phyloP scores from a whole-genome alignment of 1,284 basidiomycete species.

The Hypsizygus ulmarius region DNA sequence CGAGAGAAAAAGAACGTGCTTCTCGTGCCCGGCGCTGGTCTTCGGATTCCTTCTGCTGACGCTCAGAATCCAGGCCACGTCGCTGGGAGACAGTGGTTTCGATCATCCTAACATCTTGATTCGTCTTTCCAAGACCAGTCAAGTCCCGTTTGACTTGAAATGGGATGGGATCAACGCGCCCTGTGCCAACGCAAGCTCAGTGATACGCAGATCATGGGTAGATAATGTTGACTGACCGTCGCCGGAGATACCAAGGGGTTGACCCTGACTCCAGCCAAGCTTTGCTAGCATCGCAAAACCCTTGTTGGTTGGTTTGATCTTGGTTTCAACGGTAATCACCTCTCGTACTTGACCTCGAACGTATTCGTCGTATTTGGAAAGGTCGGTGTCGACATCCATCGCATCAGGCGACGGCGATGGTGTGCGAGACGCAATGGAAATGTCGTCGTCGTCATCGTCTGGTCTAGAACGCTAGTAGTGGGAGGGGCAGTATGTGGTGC shows the following conservation, averaged over 20 bases:
- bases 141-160: conserved; percentile 74
- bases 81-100: conserved; percentile 80
- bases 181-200: conserved; percentile 34
- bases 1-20: conserved; percentile 37
- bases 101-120: conserved; percentile 75
- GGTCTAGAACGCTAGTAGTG: conserved; percentile 57
- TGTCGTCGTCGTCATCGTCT: conserved; percentile 55
- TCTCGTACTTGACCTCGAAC: conserved; percentile 50
- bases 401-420: conserved; percentile 52
- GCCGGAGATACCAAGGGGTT: conserved; percentile 69
- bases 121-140: conserved; percentile 74
- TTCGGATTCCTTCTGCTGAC: conserved; percentile 72
- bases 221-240: conserved; percentile 50
- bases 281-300: conserved; percentile 77
- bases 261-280: conserved; percentile 78
- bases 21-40: conserved; percentile 70
- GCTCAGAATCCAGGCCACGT: conserved; percentile 72
- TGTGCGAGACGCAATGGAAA: conserved; percentile 69
- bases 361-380: conserved; percentile 65
- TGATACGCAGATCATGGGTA: not conserved
- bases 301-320: conserved; percentile 71
- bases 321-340: conserved; percentile 75
- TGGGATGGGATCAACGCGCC: conserved; percentile 76
- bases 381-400: conserved; percentile 52
- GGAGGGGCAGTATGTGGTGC: conserved; percentile 47